These are phyloP conservation scores for Pachysandra terminalis DNA, from an alignment of 164 flowering plant species.

Conservation along the genomic window DNA sequence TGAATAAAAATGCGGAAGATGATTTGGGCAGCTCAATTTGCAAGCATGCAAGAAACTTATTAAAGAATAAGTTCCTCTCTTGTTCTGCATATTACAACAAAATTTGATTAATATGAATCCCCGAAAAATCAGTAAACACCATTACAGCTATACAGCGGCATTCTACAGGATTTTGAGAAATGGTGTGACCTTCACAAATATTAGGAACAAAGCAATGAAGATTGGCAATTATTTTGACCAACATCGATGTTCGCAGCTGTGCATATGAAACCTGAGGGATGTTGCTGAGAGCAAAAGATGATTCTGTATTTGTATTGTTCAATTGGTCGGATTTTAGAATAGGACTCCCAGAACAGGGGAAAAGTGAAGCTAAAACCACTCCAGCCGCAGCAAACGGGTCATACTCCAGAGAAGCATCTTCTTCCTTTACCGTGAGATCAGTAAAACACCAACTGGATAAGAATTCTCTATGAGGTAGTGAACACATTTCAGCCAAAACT, in stretches of 20 bases:
- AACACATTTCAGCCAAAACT: conserved; percentile 68
- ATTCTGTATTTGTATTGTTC: conserved; percentile 33
- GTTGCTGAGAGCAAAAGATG: conserved; percentile 36
- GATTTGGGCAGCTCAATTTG: conserved; percentile 41
- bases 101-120: conserved; percentile 4
- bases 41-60: conserved; percentile 64
- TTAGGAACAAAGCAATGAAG: conserved; percentile 91
- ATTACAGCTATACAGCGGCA: not conserved
- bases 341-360: conserved; percentile 11
- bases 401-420: conserved; percentile 77
- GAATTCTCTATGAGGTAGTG: conserved; percentile 77
- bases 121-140: not conserved
- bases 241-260: conserved; percentile 84
- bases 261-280: conserved; percentile 60
- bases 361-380: conserved; percentile 40
- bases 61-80: conserved; percentile 80
- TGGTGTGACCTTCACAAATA: conserved; percentile 73
- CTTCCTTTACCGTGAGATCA: conserved; percentile 55
- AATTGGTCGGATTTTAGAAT: conserved; percentile 19
- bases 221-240: conserved; percentile 95
- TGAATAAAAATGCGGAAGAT: conserved; percentile 31
- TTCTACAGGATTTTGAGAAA: not conserved
- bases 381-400: conserved; percentile 73
- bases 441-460: conserved; percentile 84
- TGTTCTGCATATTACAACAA: conserved; percentile 52